Evolutionary conservation across 805 yeast species (phyloP), one percentile per base, ranked within the genome.

Genomic region (Metschnikowia colocasiae): DNA sequence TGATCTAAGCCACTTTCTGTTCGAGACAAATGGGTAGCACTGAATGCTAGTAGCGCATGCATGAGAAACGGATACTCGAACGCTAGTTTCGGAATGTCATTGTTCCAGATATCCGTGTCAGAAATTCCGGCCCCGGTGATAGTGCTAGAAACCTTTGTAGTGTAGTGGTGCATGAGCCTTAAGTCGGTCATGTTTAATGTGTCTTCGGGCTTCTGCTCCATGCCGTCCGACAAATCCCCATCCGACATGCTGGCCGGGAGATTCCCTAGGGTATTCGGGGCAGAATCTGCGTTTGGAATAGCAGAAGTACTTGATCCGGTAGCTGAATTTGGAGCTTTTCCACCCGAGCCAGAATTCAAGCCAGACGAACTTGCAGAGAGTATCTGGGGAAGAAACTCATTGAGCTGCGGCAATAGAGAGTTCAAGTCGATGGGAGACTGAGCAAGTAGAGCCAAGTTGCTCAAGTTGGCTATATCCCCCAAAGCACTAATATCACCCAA

Each of bases 41-140:
- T 83, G 59, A 92, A 87, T 22, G 96, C 96, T 45, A 92, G 71
- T 12, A 92, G 75, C 1, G 95, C 83, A 61, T 92, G 97, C 97
- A 92, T 89, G 55, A 92, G 71, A 59, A 88, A 90, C 13, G 96
- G 96, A 61, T 83, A 84, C 47, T 83, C 80, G 67, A 91, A 89
- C 4, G 97, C 96, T 48, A 91, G 71, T 70, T 83, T 80, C 0
- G 97, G 97, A 20, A 92, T 89, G 56, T 88, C 95, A 43, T 79
- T 81, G 45, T 83, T 80, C 97, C 97, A 92, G 32, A 91, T 85
- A 53, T 84, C 80, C 26, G 83, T 81, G 53, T 85, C 95, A 27
- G 92, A 85, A 29, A 91, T 88, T 2, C 96, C 96, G 1, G 97
- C 95, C 1, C 84, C 89, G 0, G 95, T 85, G 40, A 92, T 87